These are phyloP conservation scores for Starmerella sp. DNA, from an alignment of 805 yeast species.

Conservation along the genomic window DNA sequence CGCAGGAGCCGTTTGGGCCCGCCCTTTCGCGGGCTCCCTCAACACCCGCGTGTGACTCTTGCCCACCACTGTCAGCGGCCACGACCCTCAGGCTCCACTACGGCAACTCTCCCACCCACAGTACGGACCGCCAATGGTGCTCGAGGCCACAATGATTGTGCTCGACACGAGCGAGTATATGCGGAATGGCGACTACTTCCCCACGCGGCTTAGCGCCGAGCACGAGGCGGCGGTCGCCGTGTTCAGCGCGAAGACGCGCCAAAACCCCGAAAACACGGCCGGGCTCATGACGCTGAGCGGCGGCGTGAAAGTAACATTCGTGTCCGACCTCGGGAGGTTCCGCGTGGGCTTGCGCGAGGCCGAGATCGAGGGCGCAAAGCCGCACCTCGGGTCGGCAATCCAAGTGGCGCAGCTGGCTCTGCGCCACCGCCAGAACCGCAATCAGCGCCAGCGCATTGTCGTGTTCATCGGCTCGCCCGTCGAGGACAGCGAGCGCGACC, in stretches of 20 bases:
- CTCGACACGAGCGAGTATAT: constrained; percentile 92
- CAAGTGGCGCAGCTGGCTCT: constrained; percentile 91
- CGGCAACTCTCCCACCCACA: neutral
- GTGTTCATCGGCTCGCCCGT: constrained; percentile 86
- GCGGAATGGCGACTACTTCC: constrained; percentile 88
- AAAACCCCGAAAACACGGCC: constrained; percentile 90
- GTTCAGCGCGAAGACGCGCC: constrained; percentile 71
- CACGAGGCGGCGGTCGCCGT: constrained; percentile 77
- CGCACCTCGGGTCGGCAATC: constrained; percentile 67
- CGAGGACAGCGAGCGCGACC: constrained; percentile 51
- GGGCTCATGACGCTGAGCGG: constrained; percentile 89
- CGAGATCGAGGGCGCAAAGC: constrained; percentile 38
- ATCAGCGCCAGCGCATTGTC: constrained; percentile 80
- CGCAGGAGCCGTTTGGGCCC: no score
- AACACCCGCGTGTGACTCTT: neutral
- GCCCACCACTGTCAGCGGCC: neutral
- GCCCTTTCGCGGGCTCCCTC: no score
- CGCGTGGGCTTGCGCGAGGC: constrained; percentile 72
- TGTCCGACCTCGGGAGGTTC: constrained; percentile 76
- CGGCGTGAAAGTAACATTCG: constrained; percentile 76
- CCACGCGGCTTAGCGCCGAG: constrained; percentile 86
- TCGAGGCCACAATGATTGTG: constrained; percentile 93
- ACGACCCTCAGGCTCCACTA: neutral
- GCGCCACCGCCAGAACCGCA: constrained; percentile 90
- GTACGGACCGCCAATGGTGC: constrained; percentile 48